Base-by-base conservation (phyloP, 441 rosid genomes). In the Raphanus hybrid region DNA sequence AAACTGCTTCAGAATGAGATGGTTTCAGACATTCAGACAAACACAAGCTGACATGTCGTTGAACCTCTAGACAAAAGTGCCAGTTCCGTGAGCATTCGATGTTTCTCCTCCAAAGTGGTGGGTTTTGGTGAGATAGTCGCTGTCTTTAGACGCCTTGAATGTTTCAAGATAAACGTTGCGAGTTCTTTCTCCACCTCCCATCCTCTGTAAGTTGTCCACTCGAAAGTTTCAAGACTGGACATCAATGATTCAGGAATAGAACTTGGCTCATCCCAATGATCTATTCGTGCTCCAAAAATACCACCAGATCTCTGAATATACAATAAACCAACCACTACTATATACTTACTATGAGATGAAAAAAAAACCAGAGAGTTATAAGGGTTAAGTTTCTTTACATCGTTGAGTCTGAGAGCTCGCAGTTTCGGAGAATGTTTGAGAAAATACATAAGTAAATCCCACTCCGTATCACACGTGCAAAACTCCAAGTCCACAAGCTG, bases 151-250 rank as follows among this genome's bases (percentile, higher is more conserved):
- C 55, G 37, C 5, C 65, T 20, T 12, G 74, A 43, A 60, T 71
- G 59, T 15, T 71, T 60, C 32, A 71, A 60, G 67, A 71, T 10
- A 71, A 43, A 70, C 39, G 41, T 29, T 1, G 63, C 76, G 15
- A 73, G 76, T n/a, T 63, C 63, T 64, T 3, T 52, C 14, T 73
- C 54, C 8, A 7, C 54, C 10, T 18, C 15, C 54, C 37, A 64
- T 35, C 70, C 76, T 34, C 70, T 64, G 54, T 64, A 73, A 48
- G 39, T 73, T 73, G 11, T 73, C 70, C 76, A 73, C 70, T 73
- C 70, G 3, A 73, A 35, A 20, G 69, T 50, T 11, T 72, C 50
- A 32, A 72, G 69, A 7, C n/a, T 45, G 18, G 4, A 62, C 69
- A 29, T 73, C 69, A 73, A 63, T n/a, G 69, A 32, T 63, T 73